Base-by-base conservation (phyloP, 176 grass and related monocot genomes). In the Phoenix dactylifera region DNA sequence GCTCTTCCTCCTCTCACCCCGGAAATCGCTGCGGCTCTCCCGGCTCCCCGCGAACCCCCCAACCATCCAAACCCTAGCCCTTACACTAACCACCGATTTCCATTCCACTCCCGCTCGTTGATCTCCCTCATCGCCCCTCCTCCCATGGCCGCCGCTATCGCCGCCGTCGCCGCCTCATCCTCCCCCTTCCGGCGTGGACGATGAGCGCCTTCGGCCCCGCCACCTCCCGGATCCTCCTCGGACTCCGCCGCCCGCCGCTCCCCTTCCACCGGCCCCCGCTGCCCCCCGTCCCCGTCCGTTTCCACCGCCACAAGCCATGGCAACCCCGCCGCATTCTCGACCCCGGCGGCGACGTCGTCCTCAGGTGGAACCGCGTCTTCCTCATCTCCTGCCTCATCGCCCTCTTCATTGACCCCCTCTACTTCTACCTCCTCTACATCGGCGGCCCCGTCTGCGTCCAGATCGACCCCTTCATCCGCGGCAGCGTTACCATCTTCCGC, bases 341-440 rank as follows among this genome's bases (percentile, higher is more conserved):
- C 83, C 86, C 92, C 0, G 86, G 91, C 3, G 83, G 85, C 50
- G 86, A 83, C 6, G 76, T 54, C 6, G 83, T 90, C 18, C 86
- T 96, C 44, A 20, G 58, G 28, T 96, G 92, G 92, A 83, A 96
- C 72, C 80, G 83, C 16, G 48, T 90, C 17, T 96, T 96, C 75
- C 83, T 96, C 26, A 60, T 96, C 19, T 77, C 68, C 35, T 90
- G 86, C 72, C 78, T 96, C 55, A 63, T 20, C 20, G 20, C 20
- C 20, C 20, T 20, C 20, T 20, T 20, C 20, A 20, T 20, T 20
- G 20, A 20, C 54, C 92, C 92, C 14, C 68, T 96, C 49, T 96
- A 96, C 62, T 96, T 96, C 80, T 96, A 88, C 72, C 83, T 96
- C 22, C 80, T 96, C 52, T 76, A 77, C 61, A 71, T 88, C 55